Evolutionary conservation across 352 stramenopile species (phyloP), one percentile per base, ranked within the genome.

Genomic region (Paralagenidium karlingii): DNA sequence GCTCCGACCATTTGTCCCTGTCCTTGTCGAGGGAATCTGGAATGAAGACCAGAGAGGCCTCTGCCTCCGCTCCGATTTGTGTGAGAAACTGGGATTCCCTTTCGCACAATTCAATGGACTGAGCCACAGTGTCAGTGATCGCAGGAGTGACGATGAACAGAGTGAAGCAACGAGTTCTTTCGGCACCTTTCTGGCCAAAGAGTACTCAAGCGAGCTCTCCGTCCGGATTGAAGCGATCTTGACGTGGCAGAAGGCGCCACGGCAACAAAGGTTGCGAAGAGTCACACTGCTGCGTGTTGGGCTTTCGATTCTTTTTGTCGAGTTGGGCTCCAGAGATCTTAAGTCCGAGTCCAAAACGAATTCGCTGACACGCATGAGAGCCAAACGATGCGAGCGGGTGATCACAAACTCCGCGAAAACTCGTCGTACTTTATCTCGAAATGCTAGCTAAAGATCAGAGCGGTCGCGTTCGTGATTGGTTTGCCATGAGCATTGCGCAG

Each of bases 301-400:
- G 15, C 30, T 42, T 16, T 19, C 19, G 10, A 3, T 3, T 12
- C 16, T 19, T 40, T n/a, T 13, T 26, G 42, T 4, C 10, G n/a
- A 5, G 24, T 12, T 6, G 26, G 37, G 10, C 24, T 15, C 12
- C 5, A 10, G 16, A 16, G 53, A 43, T 29, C 51, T 47, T 15
- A 79, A 34, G 29, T 83, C 69, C 1, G 66, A 81, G 38, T 63
- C 60, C 29, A 69, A 77, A 9, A 83, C 63, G 34, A 83, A 22
- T 24, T 53, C 47, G 20, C 63, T 76, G 24, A 81, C 46, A 27
- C 69, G 63, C 28, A 80, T 38, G 25, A 83, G 55, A 15, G 79
- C 48, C 11, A 83, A 55, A 3, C 69, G 55, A 11, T 77, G 65
- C 22, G 51, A 58, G 24, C 53, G 56, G 12, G 66, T 77, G 49